phyloP scores from a whole-genome alignment of 148 eudicot genomes.

The Fagopyrum homotropicum region DNA sequence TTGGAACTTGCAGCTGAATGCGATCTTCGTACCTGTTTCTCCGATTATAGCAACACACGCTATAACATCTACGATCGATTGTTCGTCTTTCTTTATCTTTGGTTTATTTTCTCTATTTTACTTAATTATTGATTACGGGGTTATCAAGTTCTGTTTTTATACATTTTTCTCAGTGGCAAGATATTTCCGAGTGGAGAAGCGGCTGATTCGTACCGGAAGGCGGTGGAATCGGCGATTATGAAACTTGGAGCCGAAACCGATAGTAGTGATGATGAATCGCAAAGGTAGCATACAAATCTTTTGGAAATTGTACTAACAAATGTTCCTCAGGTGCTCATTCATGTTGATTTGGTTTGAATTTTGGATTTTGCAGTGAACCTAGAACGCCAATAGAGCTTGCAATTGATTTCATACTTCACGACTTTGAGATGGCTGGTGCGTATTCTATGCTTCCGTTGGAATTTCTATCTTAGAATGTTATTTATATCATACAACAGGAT shows the following conservation, averaged over 20 bases:
- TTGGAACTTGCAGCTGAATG: slow-evolving; percentile 61
- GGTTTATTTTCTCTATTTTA: background rate
- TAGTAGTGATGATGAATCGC: slow-evolving; percentile 23
- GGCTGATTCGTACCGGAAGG: slow-evolving; percentile 68
- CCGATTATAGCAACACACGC: slow-evolving; percentile 87
- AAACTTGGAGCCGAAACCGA: slow-evolving; percentile 32
- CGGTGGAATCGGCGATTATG: slow-evolving; percentile 71
- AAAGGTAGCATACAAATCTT: slow-evolving; percentile 18
- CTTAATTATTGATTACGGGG: background rate
- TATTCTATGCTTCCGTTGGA: slow-evolving; percentile 9
- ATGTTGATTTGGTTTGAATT: background rate
- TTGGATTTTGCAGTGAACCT: slow-evolving; percentile 37
- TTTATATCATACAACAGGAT: background rate
- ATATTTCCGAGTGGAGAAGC: slow-evolving; percentile 79
- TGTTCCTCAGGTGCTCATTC: no score
- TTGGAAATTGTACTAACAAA: no score
- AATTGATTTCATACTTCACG: slow-evolving; percentile 90
- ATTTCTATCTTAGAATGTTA: background rate
- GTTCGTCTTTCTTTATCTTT: slow-evolving; percentile 21
- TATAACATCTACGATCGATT: slow-evolving; percentile 70
- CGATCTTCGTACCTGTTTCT: slow-evolving; percentile 60
- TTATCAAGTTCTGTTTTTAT: background rate
- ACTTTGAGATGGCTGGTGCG: slow-evolving; percentile 93
- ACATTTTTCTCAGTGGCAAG: slow-evolving; percentile 42
- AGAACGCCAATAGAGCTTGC: slow-evolving; percentile 87